Base-by-base conservation (phyloP, 495 filamentous ascomycete species). In the Usnea hakonensis region DNA sequence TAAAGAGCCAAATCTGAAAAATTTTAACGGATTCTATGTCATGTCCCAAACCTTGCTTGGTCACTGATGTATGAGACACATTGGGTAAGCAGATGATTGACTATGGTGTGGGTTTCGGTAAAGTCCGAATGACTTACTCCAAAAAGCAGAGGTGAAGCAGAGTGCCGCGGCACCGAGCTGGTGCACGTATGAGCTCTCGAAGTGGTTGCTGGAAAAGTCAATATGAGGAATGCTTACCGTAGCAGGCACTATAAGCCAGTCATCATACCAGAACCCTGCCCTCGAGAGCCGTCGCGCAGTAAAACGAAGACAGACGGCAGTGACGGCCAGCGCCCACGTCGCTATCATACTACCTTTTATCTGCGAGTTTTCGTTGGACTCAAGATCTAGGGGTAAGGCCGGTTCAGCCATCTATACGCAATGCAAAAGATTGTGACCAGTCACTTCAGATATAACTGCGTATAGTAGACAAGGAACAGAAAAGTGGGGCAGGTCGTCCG, bases 211-310 rank as follows among this genome's bases (percentile, higher is more conserved):
- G 30, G 40, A 48, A 2, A 5, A 0, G 16, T 23, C 6, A 19
- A 17, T 48, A 6, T 26, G 14, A 10, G 43, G 21, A 35, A 5
- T 44, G 33, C 57, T 44, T 28, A 75, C 73, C 14, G 65, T 63
- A 32, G 68, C 72, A 5, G 70, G 70, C 59, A 75, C 40, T 57
- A 75, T 65, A 41, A 75, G 64, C 73, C 73, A 75, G 61, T 73
- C 73, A 58, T 75, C 73, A n/a, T 66, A 65, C 44, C 66, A 66
- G 0, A 68, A 65, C 0, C 62, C 52, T 13, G 69, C 64, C 37
- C 61, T 73, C 17, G 68, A 65, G 11, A 64, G 28, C 46, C 61
- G 67, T 10, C 73, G 70, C 2, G 69, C 64, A 41, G 66, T 57
- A 48, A 75, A 66, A 3, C 72, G 57, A 53, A 75, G 54, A 2